Evolutionary conservation across 768 basidiomycete genomes (phyloP), one percentile per base, ranked within the genome.

Genomic region (Boletus vermiculosoides): DNA sequence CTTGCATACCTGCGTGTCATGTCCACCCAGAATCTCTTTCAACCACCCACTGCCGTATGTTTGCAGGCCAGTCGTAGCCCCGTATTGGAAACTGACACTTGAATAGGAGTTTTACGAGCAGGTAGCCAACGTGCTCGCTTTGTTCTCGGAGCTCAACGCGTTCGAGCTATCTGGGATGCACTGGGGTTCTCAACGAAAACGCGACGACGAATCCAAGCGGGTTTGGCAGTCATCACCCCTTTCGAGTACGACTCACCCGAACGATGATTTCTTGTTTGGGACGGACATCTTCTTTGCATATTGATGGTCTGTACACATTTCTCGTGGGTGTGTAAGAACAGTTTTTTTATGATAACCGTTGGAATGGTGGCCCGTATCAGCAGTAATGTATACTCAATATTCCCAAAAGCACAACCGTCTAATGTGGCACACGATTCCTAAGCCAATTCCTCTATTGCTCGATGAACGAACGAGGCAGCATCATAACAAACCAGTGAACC

Each of bases 101-200:
- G 31, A 13, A 11, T 65, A 90, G 86, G 75, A 78, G 20, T 87
- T 87, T 66, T 86, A 86, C 63, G 74, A 82, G 46, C 78, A 85
- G 59, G 81, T 87, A 42, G 80, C 86, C 52, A 72, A 73, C 47
- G 74, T 77, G 7, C 77, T 92, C 58, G 75, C 78, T n/a, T 78
- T 79, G 9, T 80, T 91, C 59, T 73, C 81, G n/a, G 73, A 81
- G 53, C 78, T 91, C 36, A 74, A 79, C 59, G 80, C 82, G 45
- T 89, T 89, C 64, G 89, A 90, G 67, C 80, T 91, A 30, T 85
- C 81, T 46, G 90, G 89, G 34, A 83, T 90, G 73, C 86, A 86
- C 61, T 91, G 88, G 87, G 78, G 80, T 47, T 84, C 83, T 6
- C 77, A 79, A n/a, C 76, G 72, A 45, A 75, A 72, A 60, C 77